These are phyloP conservation scores for Stentor coeruleus DNA, from an alignment of 73 alveolate genomes.

Conservation along the genomic window DNA sequence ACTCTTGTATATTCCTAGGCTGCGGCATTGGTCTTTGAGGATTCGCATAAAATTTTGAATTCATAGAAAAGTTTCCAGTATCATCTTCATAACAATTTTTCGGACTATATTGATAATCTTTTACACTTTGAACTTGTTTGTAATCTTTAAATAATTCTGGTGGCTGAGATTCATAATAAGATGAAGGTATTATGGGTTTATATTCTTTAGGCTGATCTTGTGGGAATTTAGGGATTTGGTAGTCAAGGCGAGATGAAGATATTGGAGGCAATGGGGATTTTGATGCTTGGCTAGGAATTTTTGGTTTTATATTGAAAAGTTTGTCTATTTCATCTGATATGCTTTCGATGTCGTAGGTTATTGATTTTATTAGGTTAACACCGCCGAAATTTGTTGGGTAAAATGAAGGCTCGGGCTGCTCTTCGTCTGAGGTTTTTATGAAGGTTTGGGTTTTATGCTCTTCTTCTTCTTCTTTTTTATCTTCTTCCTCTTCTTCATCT, in stretches of 20 bases:
- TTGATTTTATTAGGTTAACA: background rate
- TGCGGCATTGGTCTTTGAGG: conserved; percentile 1
- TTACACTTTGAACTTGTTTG: too few relatives aligned
- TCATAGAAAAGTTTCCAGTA: background rate
- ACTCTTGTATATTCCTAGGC: background rate
- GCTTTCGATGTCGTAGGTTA: background rate
- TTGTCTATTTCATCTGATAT: background rate
- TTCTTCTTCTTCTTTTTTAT: too few relatives aligned
- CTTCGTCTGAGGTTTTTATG: too few relatives aligned
- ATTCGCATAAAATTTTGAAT: background rate
- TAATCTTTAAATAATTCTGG: too few relatives aligned
- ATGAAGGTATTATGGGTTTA: too few relatives aligned
- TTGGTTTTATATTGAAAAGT: background rate
- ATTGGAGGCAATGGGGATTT: too few relatives aligned
- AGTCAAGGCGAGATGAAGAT: too few relatives aligned
- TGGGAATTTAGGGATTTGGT: too few relatives aligned
- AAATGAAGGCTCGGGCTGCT: conserved; percentile 6
- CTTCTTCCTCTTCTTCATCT: too few relatives aligned
- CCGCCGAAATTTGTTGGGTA: background rate
- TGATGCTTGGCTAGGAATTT: background rate
- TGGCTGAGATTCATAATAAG: too few relatives aligned
- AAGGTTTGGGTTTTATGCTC: too few relatives aligned
- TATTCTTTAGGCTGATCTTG: too few relatives aligned
- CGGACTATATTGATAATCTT: background rate
- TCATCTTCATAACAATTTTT: background rate